Conservation (phyloP, 208 protist species). For the Leptomonas pyrrhocoris region DNA sequence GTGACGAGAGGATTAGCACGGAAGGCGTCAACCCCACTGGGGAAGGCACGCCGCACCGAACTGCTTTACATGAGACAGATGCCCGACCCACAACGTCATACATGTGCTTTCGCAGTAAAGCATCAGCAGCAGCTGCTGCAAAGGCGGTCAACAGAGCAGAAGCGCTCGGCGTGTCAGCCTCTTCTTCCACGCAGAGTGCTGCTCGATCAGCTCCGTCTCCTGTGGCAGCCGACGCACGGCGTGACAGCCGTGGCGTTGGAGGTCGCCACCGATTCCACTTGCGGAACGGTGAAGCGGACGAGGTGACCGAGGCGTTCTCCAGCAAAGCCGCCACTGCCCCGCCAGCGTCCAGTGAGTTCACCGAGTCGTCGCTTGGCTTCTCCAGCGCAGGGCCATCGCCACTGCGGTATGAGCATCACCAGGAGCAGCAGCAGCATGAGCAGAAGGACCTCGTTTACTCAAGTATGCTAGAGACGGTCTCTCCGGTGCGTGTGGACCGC, state of each 20-base stretch:
- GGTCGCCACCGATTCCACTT: background rate
- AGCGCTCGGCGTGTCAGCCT: background rate
- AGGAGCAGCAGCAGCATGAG: too few species aligned
- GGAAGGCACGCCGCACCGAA: background rate
- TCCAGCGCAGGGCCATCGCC: background rate
- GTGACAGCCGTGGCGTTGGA: background rate
- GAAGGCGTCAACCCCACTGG: too few species aligned
- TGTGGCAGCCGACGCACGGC: background rate
- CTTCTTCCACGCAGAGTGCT: too few species aligned
- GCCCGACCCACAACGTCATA: background rate
- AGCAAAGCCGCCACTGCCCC: background rate
- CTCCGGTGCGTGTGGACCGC: background rate
- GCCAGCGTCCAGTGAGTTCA: background rate
- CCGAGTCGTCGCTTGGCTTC: background rate
- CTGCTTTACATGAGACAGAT: background rate
- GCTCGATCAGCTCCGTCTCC: background rate
- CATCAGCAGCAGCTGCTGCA: background rate
- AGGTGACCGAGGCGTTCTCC: conserved; percentile 1
- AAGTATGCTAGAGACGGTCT: background rate
- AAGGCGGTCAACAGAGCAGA: background rate
- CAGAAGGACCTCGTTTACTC: conserved; percentile 1
- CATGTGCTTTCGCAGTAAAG: background rate
- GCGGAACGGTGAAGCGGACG: background rate
- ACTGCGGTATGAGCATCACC: too few species aligned
- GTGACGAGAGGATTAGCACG: too few species aligned